Percentiles rank a stretch among this genome's conserved stretches.
Evolutionary conservation across 768 basidiomycete species (phyloP).

Genomic region (Daedalea quercina): DNA sequence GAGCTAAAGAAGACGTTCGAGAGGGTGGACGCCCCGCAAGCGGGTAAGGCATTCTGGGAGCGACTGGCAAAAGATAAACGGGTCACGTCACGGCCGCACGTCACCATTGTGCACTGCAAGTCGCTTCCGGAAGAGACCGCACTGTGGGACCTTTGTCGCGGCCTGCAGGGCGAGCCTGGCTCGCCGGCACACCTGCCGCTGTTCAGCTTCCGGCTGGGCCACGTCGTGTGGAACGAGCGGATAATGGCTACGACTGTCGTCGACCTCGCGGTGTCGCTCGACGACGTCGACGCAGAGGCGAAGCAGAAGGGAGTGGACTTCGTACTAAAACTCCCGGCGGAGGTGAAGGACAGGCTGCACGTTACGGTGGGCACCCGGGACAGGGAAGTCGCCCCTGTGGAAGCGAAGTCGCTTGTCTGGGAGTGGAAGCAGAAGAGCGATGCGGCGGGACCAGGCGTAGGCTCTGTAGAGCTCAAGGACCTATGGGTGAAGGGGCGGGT

Average conservation of each 20-base stretch:
- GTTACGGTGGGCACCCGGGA: constrained; percentile 79
- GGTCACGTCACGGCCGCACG: constrained; percentile 62
- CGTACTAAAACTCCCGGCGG: constrained; percentile 36
- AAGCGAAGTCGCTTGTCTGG: constrained; percentile 63
- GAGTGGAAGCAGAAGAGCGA: constrained; percentile 31
- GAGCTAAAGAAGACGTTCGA: constrained; percentile 40
- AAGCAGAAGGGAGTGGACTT: constrained; percentile 40
- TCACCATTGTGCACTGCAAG: constrained; percentile 79
- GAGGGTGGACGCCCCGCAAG: constrained; percentile 23
- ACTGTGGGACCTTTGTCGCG: constrained; percentile 48
- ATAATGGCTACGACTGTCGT: constrained; percentile 80
- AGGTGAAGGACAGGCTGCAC: constrained; percentile 54
- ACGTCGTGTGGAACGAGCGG: constrained; percentile 67
- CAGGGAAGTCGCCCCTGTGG: constrained; percentile 48
- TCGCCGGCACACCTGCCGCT: constrained; percentile 34
- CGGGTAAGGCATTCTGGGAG: constrained; percentile 40
- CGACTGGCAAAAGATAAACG: constrained; percentile 37
- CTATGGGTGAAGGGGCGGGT: constrained; percentile 21
- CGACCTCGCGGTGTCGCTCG: constrained; percentile 36
- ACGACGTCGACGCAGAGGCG: constrained; percentile 22
- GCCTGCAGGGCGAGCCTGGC: constrained; percentile 25
- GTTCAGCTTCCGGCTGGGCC: constrained; percentile 54
- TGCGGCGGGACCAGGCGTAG: constrained; percentile 15
- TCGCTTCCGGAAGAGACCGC: constrained; percentile 24
- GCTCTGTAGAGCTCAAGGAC: constrained; percentile 15